Percentiles rank a stretch among this genome's conserved stretches.
Conservation (phyloP, 805 yeast genomes). For the Cyberlindnera sargentensis region DNA sequence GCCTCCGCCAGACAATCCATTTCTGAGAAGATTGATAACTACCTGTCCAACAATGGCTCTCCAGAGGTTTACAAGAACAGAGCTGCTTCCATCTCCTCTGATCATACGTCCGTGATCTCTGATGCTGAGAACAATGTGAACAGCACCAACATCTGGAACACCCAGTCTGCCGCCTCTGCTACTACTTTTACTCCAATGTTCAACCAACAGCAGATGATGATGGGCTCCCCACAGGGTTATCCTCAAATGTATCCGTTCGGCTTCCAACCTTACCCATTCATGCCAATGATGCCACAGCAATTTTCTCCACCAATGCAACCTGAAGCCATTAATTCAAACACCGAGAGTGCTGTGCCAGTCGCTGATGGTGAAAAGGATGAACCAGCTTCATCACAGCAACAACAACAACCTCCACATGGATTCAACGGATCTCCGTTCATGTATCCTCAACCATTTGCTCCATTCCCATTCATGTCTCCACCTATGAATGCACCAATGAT, state of each 20-base stretch:
- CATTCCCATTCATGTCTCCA: constrained; percentile 22
- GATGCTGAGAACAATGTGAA: constrained; percentile 21
- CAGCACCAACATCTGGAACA: constrained; percentile 49
- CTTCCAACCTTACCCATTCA: constrained; percentile 30
- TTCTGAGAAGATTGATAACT: constrained; percentile 56
- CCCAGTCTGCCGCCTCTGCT: constrained; percentile 60
- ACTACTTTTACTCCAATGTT: constrained; percentile 45
- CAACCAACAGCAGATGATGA: constrained; percentile 15
- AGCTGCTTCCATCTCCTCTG: constrained; percentile 24
- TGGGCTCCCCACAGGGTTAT: constrained; percentile 3
- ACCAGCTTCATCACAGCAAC: constrained; percentile 8
- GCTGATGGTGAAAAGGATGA: neutral
- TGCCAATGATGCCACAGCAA: constrained; percentile 25
- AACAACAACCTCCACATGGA: constrained; percentile 15
- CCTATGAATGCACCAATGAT: constrained; percentile 4
- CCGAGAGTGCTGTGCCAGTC: neutral
- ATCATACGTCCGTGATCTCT: constrained; percentile 27
- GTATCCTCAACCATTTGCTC: constrained; percentile 24
- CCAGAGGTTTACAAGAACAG: constrained; percentile 25
- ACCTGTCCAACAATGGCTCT: constrained; percentile 40
- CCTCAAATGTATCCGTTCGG: constrained; percentile 29
- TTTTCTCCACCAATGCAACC: constrained; percentile 9
- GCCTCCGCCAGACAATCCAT: constrained; percentile 20
- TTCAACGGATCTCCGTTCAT: constrained; percentile 14
- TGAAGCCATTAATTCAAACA: neutral